Base-by-base conservation (phyloP, 2,329 filamentous ascomycete species). In the Macrophomina pseudophaseolina region DNA sequence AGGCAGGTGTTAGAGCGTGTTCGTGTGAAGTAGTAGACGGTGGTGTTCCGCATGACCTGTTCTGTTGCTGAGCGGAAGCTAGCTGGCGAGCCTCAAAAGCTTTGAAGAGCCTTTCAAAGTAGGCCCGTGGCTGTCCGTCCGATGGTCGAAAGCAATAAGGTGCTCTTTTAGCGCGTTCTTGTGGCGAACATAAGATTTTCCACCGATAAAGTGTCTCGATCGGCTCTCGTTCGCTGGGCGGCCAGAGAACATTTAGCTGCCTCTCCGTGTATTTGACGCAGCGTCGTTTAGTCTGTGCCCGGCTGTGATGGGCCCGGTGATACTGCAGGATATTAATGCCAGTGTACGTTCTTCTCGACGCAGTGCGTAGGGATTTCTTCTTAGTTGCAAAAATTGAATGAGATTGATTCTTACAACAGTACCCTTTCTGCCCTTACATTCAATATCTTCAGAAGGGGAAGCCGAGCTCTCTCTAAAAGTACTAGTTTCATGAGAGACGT, bases 111-210 rank as follows among this genome's bases (percentile, higher is more conserved):
- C 28, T 14, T 16, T 32, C n/a, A 9, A 49, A 62, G 1, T 5
- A 48, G 4, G 32, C 42, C 14, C 40, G 18, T 1, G 58, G 58
- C 32, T 23, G 58, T 16, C 58, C 58, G 28, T 62, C 44, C 1
- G 30, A 49, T 14, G 9, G 5, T 38, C 32, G 35, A 30, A 62
- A 62, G 32, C 58, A 62, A 44, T 62, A 62, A 2, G 58, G 58
- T 28, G 58, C 58, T 28, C n/a, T 49, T 3, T 9, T 3, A 11
- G 12, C 7, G n/a, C 58, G 58, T 9, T 62, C 58, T 11, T 5
- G 33, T 18, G 32, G 30, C 2, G 58, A 28, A 11, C 33, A 14
- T 14, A 35, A 11, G 11, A 48, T 12, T 16, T 7, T 49, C 58
- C 58, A 62, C 6, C n/a, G 42, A 23, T 62, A 62, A 3, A 62